Conservation (phyloP, 2,329 filamentous ascomycete species). For the Fusarium heterosporum region DNA sequence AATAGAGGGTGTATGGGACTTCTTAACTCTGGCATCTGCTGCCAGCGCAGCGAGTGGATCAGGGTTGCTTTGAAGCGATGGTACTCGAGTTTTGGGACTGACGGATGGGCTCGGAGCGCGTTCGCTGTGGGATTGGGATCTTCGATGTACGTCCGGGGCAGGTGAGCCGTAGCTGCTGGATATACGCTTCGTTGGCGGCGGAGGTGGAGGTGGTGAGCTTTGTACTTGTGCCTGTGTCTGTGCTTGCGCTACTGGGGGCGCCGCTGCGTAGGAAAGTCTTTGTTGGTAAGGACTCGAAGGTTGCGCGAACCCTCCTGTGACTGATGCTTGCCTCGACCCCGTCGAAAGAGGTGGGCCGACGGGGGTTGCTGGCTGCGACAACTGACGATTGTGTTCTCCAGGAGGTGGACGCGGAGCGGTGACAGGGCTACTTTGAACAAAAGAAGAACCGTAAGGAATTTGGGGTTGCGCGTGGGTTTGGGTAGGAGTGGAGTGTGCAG, state of each 20-base stretch:
- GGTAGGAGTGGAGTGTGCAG: slow-evolving; percentile 68
- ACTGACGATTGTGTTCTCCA: slow-evolving; percentile 59
- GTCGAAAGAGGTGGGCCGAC: slow-evolving; percentile 62
- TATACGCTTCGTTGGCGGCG: slow-evolving; percentile 56
- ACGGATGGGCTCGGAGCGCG: slow-evolving; percentile 79
- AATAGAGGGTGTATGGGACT: slow-evolving; percentile 29
- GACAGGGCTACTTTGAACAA: slow-evolving; percentile 66
- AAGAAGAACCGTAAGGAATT: slow-evolving; percentile 63
- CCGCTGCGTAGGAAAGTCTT: slow-evolving; percentile 51
- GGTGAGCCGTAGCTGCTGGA: slow-evolving; percentile 59
- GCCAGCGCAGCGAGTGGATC: slow-evolving; percentile 48
- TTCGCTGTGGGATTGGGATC: slow-evolving; percentile 68
- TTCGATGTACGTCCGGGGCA: slow-evolving; percentile 57
- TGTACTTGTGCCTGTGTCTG: slow-evolving; percentile 47
- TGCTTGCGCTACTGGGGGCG: slow-evolving; percentile 47
- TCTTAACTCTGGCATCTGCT: slow-evolving; percentile 43
- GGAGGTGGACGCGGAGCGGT: slow-evolving; percentile 58
- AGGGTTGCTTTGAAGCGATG: slow-evolving; percentile 61
- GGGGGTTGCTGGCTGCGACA: slow-evolving; percentile 67
- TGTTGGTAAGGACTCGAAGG: slow-evolving; percentile 72
- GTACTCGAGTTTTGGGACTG: slow-evolving; percentile 79
- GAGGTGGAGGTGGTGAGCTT: slow-evolving; percentile 52
- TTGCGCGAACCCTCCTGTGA: slow-evolving; percentile 56
- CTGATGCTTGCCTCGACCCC: slow-evolving; percentile 58
- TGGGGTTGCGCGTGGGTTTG: slow-evolving; percentile 73